Base-by-base conservation (phyloP, 2,329 filamentous ascomycete genomes). In the Sporothrix brunneoviolacea region DNA sequence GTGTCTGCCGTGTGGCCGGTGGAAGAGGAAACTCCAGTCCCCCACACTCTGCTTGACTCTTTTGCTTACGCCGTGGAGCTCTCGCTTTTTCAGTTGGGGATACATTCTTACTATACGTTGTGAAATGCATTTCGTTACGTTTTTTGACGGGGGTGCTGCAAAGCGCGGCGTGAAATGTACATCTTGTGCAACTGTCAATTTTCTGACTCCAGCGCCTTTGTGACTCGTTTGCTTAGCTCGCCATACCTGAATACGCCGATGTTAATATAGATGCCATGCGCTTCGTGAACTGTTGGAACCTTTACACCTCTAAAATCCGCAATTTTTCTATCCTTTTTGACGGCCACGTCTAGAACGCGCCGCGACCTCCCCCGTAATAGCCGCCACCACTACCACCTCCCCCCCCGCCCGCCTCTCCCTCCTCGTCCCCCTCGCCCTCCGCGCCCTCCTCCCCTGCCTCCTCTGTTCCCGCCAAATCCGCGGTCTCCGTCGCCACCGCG, bases 21-120 rank as follows among this genome's bases (percentile, higher is more conserved):
- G 70, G 71, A 65, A 73, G 66, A 73, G 59, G 44, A 56, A 70
- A 50, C 21, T 61, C 53, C 55, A 52, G 54, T 64, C 70, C 70
- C 69, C 66, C 61, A 65, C 70, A 72, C 71, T 74, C 70, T 73
- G 70, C 70, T 66, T 65, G 65, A 57, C 68, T 70, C 62, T 61
- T 55, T 60, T 56, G 42, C 27, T 45, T 51, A 64, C 61, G 57
- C 65, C 58, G 57, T 68, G 57, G 68, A 66, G 69, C 62, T 61
- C 62, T 68, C 62, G 70, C 70, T 73, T 73, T 73, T 70, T 68
- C 44, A 63, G 58, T 60, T 65, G 64, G 69, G 70, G 70, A 72
- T 51, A 73, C 65, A 73, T 51, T 46, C 5, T 28, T 28, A n/a
- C 24, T 28, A 33, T 45, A 54, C 36, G 42, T 13, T 57, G 13